These are phyloP conservation scores for Ustilago trichophora DNA, from an alignment of 1,284 basidiomycete species.

Conservation along the genomic window DNA sequence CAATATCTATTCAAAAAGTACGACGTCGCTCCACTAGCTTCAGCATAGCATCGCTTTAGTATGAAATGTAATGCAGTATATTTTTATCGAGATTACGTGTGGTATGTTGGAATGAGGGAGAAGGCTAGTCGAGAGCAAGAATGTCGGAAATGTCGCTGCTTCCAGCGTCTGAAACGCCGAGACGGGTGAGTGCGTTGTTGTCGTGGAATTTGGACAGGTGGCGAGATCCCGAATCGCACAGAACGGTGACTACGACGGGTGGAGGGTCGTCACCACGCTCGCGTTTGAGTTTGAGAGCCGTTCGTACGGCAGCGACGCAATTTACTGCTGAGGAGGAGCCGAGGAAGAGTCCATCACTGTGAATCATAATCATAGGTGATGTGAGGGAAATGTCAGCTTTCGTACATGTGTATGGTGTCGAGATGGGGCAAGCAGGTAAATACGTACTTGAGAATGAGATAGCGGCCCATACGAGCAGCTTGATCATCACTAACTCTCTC, in stretches of 20 bases:
- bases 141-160: constrained; percentile 60
- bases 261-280: constrained; percentile 28
- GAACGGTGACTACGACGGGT: constrained; percentile 62
- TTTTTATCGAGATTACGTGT: no score
- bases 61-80: no score
- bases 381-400: no score
- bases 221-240: constrained; percentile 62
- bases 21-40: neutral
- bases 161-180: constrained; percentile 45
- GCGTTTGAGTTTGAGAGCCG: constrained; percentile 56
- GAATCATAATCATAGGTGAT: no score
- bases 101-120: no score
- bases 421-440: no score
- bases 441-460: constrained; percentile 56
- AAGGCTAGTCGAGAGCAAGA: no score
- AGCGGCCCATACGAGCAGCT: constrained; percentile 61
- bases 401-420: no score
- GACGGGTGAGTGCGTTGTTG: constrained; percentile 44
- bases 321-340: constrained; percentile 97
- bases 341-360: constrained; percentile 92
- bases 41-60: neutral
- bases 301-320: constrained; percentile 80
- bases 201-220: constrained; percentile 65
- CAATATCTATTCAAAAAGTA: constrained; percentile 23
- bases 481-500: constrained; percentile 61